These are phyloP conservation scores for Prunus campanulata DNA, from an alignment of 306 rosid species.

Conservation along the genomic window DNA sequence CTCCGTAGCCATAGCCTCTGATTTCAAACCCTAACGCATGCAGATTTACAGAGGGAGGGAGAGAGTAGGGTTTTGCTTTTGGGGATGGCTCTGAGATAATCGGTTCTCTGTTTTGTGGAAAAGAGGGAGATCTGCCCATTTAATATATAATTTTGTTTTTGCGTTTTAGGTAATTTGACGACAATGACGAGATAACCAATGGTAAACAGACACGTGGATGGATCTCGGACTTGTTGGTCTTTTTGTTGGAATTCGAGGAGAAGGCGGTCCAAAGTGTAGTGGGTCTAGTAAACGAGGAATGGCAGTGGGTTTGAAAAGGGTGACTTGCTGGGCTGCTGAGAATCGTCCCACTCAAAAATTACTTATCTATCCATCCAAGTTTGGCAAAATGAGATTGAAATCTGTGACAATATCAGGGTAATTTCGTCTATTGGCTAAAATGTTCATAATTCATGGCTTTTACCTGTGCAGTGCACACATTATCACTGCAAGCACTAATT, in stretches of 20 bases:
- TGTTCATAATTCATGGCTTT: neutral
- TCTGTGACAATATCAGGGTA: neutral
- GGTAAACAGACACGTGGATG: neutral
- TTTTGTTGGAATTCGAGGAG: conserved; percentile 12
- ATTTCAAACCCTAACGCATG: conserved; percentile 24
- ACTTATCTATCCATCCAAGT: neutral
- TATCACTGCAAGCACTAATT: too few species aligned
- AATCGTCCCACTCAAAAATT: neutral
- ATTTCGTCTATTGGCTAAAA: neutral
- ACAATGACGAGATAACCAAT: neutral
- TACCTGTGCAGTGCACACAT: neutral
- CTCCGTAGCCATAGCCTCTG: conserved; percentile 60
- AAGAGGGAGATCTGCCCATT: conserved; percentile 3
- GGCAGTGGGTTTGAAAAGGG: neutral
- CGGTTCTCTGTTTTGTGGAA: conserved; percentile 4
- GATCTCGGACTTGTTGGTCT: conserved; percentile 19
- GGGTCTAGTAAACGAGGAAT: neutral
- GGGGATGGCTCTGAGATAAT: conserved; percentile 24
- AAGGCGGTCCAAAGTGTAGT: neutral
- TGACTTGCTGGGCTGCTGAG: neutral
- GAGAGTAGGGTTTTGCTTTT: conserved; percentile 53
- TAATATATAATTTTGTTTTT: neutral
- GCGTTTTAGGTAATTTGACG: neutral
- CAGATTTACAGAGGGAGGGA: conserved; percentile 9
- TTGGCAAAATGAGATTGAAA: neutral